A percentile compares a stretch with the other conserved stretches of the same genome.
Conservation (phyloP, 1,284 basidiomycete genomes). For the Hypsizygus ulmarius region DNA sequence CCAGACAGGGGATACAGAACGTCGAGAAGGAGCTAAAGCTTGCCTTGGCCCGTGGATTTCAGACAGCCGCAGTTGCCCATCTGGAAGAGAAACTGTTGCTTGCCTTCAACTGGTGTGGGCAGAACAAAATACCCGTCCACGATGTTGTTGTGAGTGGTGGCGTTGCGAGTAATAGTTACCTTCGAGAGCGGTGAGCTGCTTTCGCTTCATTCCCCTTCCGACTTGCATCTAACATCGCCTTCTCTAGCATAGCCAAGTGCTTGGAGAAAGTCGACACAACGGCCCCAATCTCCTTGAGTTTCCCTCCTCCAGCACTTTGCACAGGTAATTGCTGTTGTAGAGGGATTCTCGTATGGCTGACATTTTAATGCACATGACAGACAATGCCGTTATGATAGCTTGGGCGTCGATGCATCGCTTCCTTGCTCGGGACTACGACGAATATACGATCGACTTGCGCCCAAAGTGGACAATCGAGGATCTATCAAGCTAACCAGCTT, state of each 20-base stretch:
- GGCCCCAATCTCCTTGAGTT: constrained; percentile 43
- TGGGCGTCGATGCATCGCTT: constrained; percentile 87
- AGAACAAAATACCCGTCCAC: constrained; percentile 40
- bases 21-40: constrained; percentile 35
- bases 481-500: constrained; percentile 21
- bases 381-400: constrained; percentile 95
- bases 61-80: constrained; percentile 68
- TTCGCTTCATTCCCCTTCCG: neutral
- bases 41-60: constrained; percentile 69
- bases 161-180: constrained; percentile 79
- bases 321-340: constrained; percentile 55
- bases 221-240: neutral
- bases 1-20: constrained; percentile 36
- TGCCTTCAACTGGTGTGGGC: constrained; percentile 50
- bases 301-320: constrained; percentile 76
- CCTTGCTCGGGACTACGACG: constrained; percentile 62
- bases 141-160: constrained; percentile 85
- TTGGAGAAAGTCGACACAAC: constrained; percentile 14
- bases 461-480: constrained; percentile 75
- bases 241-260: constrained; percentile 14
- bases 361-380: constrained; percentile 39
- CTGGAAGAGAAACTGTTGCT: constrained; percentile 72
- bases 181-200: constrained; percentile 57
- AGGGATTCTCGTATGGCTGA: neutral
- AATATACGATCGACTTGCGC: constrained; percentile 54